phyloP scores from a whole-genome alignment of 2,329 filamentous ascomycete genomes.

The Fusarium fujikuroi region DNA sequence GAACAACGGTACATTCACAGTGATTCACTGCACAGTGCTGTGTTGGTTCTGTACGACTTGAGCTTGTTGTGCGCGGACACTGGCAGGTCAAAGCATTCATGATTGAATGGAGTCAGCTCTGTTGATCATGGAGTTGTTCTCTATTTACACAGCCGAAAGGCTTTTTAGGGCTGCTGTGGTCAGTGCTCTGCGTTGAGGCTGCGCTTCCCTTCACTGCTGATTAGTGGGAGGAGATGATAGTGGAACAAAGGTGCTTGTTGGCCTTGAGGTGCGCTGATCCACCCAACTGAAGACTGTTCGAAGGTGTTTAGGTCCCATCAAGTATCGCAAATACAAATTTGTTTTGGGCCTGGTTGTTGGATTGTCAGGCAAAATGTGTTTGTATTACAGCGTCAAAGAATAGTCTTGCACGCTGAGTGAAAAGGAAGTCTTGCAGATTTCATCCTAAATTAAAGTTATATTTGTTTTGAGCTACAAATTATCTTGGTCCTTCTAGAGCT shows the following conservation, averaged over 20 bases:
- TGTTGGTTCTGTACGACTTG: not conserved
- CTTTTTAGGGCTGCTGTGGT: accelerated
- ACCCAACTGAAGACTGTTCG: not conserved
- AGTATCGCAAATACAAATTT: not conserved
- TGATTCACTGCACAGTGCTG: not conserved
- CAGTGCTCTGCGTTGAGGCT: not conserved
- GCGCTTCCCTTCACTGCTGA: not conserved
- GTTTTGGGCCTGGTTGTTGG: not conserved
- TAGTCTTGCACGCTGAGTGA: accelerated
- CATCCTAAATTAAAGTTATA: accelerated
- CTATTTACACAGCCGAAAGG: not conserved
- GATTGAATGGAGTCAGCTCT: too few species aligned
- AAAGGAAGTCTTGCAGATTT: accelerated
- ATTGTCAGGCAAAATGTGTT: not conserved
- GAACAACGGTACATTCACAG: not conserved
- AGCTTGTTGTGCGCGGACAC: not conserved
- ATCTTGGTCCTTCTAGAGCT: constrained; percentile 14
- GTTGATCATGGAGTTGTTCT: not conserved
- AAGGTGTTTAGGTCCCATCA: accelerated
- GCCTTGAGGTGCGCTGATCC: not conserved
- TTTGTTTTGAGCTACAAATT: not conserved
- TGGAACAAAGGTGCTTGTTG: too few species aligned
- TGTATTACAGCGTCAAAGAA: not conserved
- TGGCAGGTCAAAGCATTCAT: not conserved
- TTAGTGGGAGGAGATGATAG: not conserved